A percentile compares a stretch with the other conserved stretches of the same genome.
phyloP scores from a whole-genome alignment of 2,329 filamentous ascomycete species.

The Colletotrichum lentis region DNA sequence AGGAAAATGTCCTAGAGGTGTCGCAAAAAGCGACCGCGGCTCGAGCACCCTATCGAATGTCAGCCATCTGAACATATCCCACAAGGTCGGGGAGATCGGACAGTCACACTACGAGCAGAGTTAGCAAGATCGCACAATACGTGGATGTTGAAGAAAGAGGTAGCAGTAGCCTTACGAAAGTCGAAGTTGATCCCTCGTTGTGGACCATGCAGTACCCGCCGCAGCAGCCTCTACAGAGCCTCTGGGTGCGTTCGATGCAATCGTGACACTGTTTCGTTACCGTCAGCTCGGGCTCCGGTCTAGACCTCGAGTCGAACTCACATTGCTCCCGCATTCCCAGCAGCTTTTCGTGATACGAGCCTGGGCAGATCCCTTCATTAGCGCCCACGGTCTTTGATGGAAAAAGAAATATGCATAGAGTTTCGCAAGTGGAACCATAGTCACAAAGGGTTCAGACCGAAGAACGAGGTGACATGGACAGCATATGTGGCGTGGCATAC shows the following conservation, averaged over 20 bases:
- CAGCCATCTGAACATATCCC: background rate
- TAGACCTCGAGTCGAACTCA: slow-evolving; percentile 52
- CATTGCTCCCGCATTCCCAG: slow-evolving; percentile 86
- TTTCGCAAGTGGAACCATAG: background rate
- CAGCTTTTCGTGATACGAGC: slow-evolving; percentile 74
- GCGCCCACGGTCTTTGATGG: background rate
- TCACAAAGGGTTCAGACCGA: slow-evolving; percentile 1
- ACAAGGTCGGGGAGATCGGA: slow-evolving; percentile 43
- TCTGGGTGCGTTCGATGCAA: slow-evolving; percentile 77
- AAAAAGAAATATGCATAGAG: background rate
- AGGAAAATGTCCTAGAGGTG: slow-evolving; percentile 26
- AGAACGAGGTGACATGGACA: slow-evolving; percentile 23
- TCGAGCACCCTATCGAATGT: slow-evolving; percentile 37
- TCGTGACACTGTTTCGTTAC: slow-evolving; percentile 67
- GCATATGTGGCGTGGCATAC: slow-evolving; percentile 33
- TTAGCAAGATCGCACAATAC: slow-evolving; percentile 42
- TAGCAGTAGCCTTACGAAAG: slow-evolving; percentile 57
- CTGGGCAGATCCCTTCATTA: slow-evolving; percentile 48
- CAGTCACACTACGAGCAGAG: slow-evolving; percentile 55
- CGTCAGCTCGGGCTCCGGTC: slow-evolving; percentile 15
- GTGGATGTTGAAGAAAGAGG: too few species aligned
- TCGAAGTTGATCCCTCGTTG: slow-evolving; percentile 80
- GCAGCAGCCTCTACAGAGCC: slow-evolving; percentile 74
- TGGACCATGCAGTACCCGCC: slow-evolving; percentile 86
- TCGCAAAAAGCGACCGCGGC: slow-evolving; percentile 38